Evolutionary conservation across 192 early-diverging fungal genomes (phyloP), one percentile per base, ranked within the genome.

Genomic region (Coemansia sp.): DNA sequence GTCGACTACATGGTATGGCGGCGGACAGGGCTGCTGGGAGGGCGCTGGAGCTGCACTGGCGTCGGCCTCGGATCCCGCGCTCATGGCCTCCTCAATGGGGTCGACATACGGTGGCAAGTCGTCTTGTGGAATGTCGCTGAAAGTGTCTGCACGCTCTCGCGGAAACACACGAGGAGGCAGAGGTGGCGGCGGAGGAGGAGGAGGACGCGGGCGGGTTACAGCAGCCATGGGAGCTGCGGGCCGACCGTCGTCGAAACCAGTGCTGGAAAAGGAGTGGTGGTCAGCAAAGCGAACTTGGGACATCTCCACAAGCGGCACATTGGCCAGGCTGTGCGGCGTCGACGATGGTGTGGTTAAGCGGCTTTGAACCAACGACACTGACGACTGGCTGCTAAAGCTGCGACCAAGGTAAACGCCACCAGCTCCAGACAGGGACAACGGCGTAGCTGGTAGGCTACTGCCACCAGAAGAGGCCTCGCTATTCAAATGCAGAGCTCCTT

Each of bases 61-160:
- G 8, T 26, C 27, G 24, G 44, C 17, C 41, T 32, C n/a, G 19
- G 43, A 19, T 10, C 8, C 17, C 22, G 54, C 50, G 1, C 62
- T 46, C 63, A 73, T 65, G 19, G 76, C 76, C 39, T 79, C 76
- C 17, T 72, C 67, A 15, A 79, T 72, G 1, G 76, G 76, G 44
- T 79, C 76, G 29, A 79, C 26, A 48, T 79, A 79, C 8, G 76
- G 76, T 24, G 76, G 76, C 48, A 73, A 41, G 17, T 72, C 70
- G 50, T 80, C 76, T 8, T 53, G 53, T 4, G 76, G 56, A 17
- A 70, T 48, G 39, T 80, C 70, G 63, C 70, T 63, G 37, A 70
- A 73, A n/a, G 69, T 70, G 21, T 56, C 54, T 14, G 69, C 62
- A 29, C 69, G 64, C 19, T 61, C 55, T 29, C 75, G 65, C 27